Percentiles rank a stretch among this genome's conserved stretches.
These are phyloP conservation scores for Trichophaea hybrida DNA, from an alignment of 2,329 filamentous ascomycete species.

Conservation along the genomic window DNA sequence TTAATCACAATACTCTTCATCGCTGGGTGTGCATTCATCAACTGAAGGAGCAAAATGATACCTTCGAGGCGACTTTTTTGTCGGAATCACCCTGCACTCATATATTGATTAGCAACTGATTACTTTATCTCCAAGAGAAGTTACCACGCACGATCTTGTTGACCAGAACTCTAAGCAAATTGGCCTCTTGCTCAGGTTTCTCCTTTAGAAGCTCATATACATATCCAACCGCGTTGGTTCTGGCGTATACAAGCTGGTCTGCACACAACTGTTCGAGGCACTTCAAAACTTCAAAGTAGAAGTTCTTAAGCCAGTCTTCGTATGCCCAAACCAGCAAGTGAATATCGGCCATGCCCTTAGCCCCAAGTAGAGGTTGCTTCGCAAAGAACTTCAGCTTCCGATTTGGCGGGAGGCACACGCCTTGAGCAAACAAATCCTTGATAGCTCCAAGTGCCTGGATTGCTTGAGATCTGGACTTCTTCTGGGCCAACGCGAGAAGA, in stretches of 20 bases:
- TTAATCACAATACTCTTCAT: constrained; percentile 87
- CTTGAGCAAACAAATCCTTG: constrained; percentile 86
- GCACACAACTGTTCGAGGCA: constrained; percentile 84
- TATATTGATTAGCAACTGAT: not conserved
- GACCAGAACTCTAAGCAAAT: constrained; percentile 75
- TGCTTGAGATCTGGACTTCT: constrained; percentile 84
- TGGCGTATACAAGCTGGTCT: constrained; percentile 88
- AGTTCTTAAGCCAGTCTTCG: constrained; percentile 88
- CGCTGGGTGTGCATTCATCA: constrained; percentile 73
- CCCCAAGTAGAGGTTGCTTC: constrained; percentile 50
- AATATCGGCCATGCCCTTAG: constrained; percentile 31
- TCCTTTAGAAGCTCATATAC: constrained; percentile 84
- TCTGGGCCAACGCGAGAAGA: constrained; percentile 67
- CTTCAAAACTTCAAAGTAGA: constrained; percentile 86
- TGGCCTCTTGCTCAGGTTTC: constrained; percentile 94
- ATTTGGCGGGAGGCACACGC: constrained; percentile 66
- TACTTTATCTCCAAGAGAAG: not conserved
- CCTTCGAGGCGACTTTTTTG: constrained; percentile 85
- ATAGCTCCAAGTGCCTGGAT: constrained; percentile 83
- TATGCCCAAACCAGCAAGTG: constrained; percentile 82
- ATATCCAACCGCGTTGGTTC: constrained; percentile 75
- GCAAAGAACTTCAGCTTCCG: constrained; percentile 68
- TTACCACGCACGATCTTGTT: constrained; percentile 56
- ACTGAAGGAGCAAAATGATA: constrained; percentile 88
- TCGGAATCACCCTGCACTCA: constrained; percentile 57